Conservation (phyloP, 176 grass and related monocot genomes). For the Bolboschoenus planiculmis region DNA sequence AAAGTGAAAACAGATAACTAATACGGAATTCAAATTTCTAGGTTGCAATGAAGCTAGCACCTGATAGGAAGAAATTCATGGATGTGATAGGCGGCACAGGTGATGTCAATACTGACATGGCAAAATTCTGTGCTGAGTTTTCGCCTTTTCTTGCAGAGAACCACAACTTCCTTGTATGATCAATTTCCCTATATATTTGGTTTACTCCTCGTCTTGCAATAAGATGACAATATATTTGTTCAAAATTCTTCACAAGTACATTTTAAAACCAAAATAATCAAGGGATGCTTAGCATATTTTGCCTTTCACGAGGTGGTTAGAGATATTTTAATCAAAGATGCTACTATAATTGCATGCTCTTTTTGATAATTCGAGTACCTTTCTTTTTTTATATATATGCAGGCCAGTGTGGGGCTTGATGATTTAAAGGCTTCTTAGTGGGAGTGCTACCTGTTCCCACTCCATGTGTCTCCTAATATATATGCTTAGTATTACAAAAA, state of each 20-base stretch:
- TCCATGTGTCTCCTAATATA: not conserved
- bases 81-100: slow-evolving; percentile 65
- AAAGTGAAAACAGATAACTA: not conserved
- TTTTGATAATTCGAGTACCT: not conserved
- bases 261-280: not conserved
- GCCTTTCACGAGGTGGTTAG: not conserved
- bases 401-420: slow-evolving; percentile 84
- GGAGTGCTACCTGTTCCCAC: not conserved
- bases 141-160: slow-evolving; percentile 75
- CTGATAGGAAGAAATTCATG: slow-evolving; percentile 95
- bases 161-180: slow-evolving; percentile 66
- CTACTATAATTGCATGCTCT: not conserved
- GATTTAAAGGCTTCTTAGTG: slow-evolving; percentile 80
- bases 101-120: slow-evolving; percentile 84
- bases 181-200: not conserved
- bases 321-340: not conserved
- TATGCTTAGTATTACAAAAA: slow-evolving; percentile 7
- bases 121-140: slow-evolving; percentile 85
- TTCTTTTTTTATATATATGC: slow-evolving; percentile 26
- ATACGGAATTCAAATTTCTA: slow-evolving; percentile 20
- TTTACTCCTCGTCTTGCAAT: not conserved
- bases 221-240: not conserved
- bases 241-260: not conserved
- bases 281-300: not conserved
- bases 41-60: slow-evolving; percentile 93